Evolutionary conservation across 2,329 filamentous ascomycete species (phyloP), one percentile per base, ranked within the genome.

Genomic region (Colletotrichum sp.): DNA sequence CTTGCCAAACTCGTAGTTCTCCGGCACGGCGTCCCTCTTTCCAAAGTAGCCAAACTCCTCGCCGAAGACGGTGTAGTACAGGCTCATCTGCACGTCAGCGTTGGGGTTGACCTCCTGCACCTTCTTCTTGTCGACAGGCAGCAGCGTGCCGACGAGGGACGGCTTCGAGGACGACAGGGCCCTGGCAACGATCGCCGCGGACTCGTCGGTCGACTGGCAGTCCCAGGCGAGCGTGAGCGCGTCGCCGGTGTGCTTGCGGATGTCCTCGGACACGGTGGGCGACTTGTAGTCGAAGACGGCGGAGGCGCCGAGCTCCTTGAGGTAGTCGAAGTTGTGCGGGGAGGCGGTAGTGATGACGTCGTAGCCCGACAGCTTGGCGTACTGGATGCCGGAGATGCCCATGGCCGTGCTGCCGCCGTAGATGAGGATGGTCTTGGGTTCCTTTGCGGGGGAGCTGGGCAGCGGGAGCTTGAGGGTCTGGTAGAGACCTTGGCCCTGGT

Each of bases 381-480:
- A 84, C 72, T 86, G 84, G 72, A 86, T 84, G 8, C 81, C 84
- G 79, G 88, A 89, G 78, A 90, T 89, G 84, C 87, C 87, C n/a
- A 89, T 90, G 26, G 89, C 89, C 39, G 87, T 90, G 80, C 88
- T 88, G n/a, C 84, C 85, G 63, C 85, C 86, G 65, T 87, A 86
- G 76, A 85, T 84, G 59, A 87, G 81, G 71, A 89, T 80, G 4
- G 81, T 75, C 84, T 80, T 55, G 73, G 84, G 80, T 24, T 84
- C 82, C 36, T 82, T 82, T 44, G 81, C 68, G n/a, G 87, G 85
- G 13, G 81, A 68, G 55, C 78, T 83, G 6, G 91, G 91, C 9
- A 90, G 82, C 1, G 87, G 86, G 4, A 90, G 84, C 68, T 83
- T 75, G 5, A 90, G 85, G 28, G 81, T 79, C 76, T 88, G 85